Conservation (phyloP, 2,329 filamentous ascomycete species). For the Biscogniauxia marginata region DNA sequence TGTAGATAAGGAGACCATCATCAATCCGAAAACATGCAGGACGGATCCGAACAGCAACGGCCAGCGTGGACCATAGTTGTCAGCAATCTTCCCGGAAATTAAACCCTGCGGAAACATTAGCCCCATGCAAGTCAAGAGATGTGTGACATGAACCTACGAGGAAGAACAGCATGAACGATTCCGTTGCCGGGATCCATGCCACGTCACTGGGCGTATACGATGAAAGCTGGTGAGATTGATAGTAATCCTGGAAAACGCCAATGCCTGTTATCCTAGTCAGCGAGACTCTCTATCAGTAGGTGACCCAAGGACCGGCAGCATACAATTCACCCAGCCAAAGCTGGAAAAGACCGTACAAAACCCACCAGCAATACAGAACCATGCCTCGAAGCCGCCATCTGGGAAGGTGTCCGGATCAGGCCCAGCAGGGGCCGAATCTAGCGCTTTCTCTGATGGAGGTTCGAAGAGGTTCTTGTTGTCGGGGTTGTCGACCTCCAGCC, state of each 20-base stretch:
- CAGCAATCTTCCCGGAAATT: no score
- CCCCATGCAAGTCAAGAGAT: no score
- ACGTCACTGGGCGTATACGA: constrained; percentile 16
- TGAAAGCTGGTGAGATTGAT: constrained; percentile 16
- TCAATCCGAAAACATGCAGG: constrained; percentile 56
- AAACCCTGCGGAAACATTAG: no score
- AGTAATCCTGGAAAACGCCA: constrained; percentile 23
- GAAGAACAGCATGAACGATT: constrained; percentile 21
- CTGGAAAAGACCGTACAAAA: constrained; percentile 20
- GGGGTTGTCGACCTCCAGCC: no score
- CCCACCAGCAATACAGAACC: constrained; percentile 21
- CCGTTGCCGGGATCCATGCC: constrained; percentile 19
- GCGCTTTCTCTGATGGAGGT: constrained; percentile 8
- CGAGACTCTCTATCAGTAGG: not conserved
- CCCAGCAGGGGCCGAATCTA: not conserved
- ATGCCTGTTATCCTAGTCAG: constrained; percentile 17
- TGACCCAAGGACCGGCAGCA: not conserved
- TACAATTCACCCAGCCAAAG: constrained; percentile 24
- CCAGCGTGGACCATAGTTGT: no score
- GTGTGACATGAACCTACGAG: no score
- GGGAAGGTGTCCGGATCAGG: no score
- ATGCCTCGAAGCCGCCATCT: constrained; percentile 20
- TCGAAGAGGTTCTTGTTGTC: no score
- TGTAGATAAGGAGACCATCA: constrained; percentile 55
- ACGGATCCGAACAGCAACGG: constrained; percentile 45